Percentiles rank a stretch among this genome's conserved stretches.
phyloP scores from a whole-genome alignment of 768 basidiomycete genomes.

The Boletus sp. region DNA sequence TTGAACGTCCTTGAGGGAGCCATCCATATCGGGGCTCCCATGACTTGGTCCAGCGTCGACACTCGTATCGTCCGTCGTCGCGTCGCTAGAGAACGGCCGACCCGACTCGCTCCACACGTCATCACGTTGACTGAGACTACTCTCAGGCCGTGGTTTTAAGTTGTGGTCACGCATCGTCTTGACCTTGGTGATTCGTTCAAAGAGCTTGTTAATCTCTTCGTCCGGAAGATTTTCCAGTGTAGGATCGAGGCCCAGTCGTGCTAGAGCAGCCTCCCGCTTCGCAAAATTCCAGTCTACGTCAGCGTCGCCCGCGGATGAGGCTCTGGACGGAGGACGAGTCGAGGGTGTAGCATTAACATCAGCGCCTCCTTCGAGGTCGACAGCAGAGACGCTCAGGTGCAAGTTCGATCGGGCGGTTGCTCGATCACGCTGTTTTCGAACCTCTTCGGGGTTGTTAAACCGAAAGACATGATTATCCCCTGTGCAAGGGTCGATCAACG shows the following conservation, averaged over 20 bases:
- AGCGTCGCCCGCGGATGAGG: conserved; percentile 59
- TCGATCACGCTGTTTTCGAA: conserved; percentile 86
- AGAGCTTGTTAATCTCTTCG: conserved; percentile 91
- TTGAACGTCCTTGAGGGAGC: conserved; percentile 67
- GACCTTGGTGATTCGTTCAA: conserved; percentile 91
- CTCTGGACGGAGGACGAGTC: conserved; percentile 76
- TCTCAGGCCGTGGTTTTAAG: conserved; percentile 81
- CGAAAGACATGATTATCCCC: conserved; percentile 98
- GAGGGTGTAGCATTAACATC: conserved; percentile 43
- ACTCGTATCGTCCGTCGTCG: conserved; percentile 85
- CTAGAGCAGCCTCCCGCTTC: conserved; percentile 88
- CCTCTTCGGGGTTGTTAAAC: conserved; percentile 94
- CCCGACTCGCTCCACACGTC: conserved; percentile 89
- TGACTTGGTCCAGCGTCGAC: conserved; percentile 62
- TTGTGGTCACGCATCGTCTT: conserved; percentile 84
- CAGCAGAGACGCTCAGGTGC: conserved; percentile 61
- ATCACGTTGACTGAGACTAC: conserved; percentile 81
- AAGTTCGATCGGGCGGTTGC: conserved; percentile 71
- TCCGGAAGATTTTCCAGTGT: conserved; percentile 91
- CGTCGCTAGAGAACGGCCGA: conserved; percentile 75
- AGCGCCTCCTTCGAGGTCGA: conserved; percentile 54
- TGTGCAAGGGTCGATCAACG: conserved; percentile 29
- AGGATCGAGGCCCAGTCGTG: conserved; percentile 83
- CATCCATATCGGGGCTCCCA: conserved; percentile 65
- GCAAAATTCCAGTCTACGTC: conserved; percentile 99